Conservation (phyloP, 2,329 filamentous ascomycete genomes). For the Ophiobolus disseminans region DNA sequence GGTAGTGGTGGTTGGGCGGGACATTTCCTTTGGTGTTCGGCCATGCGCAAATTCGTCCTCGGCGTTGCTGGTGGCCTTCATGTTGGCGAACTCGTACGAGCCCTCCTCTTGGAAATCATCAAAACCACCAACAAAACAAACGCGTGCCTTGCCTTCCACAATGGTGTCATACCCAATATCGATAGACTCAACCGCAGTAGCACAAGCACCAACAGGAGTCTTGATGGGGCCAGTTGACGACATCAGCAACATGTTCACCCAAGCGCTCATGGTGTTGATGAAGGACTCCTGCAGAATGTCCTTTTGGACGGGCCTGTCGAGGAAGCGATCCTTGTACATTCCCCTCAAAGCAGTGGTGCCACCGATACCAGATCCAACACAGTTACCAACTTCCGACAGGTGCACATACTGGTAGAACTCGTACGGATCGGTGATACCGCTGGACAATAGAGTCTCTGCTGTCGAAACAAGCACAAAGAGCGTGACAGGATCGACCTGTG, state of each 20-base stretch:
- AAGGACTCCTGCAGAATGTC: conserved; percentile 99
- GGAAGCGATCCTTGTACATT: conserved; percentile 98
- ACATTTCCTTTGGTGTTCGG: conserved; percentile 96
- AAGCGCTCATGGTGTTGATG: conserved; percentile 99
- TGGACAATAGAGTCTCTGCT: conserved; percentile 86
- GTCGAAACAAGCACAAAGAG: conserved; percentile 94
- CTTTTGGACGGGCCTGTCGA: conserved; percentile 97
- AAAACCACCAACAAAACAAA: conserved; percentile 98
- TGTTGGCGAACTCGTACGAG: conserved; percentile 99
- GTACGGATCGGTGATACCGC: conserved; percentile 97
- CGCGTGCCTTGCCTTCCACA: conserved; percentile 94
- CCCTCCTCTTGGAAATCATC: conserved; percentile 99
- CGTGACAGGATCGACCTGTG: conserved; percentile 95
- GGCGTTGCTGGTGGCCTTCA: conserved; percentile 99
- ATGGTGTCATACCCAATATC: conserved; percentile 99
- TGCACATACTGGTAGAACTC: conserved; percentile 99
- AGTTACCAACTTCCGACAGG: conserved; percentile 97
- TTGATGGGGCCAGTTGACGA: conserved; percentile 98
- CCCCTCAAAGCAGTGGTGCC: conserved; percentile 89
- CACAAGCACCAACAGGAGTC: conserved; percentile 96
- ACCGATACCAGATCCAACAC: conserved; percentile 97
- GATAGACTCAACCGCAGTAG: conserved; percentile 94
- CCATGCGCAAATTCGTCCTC: conserved; percentile 96
- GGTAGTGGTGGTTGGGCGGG: conserved; percentile 93
- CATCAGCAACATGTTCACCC: conserved; percentile 98